These are phyloP conservation scores for Aspergillus ibericus DNA, from an alignment of 2,329 filamentous ascomycete genomes.

Conservation along the genomic window DNA sequence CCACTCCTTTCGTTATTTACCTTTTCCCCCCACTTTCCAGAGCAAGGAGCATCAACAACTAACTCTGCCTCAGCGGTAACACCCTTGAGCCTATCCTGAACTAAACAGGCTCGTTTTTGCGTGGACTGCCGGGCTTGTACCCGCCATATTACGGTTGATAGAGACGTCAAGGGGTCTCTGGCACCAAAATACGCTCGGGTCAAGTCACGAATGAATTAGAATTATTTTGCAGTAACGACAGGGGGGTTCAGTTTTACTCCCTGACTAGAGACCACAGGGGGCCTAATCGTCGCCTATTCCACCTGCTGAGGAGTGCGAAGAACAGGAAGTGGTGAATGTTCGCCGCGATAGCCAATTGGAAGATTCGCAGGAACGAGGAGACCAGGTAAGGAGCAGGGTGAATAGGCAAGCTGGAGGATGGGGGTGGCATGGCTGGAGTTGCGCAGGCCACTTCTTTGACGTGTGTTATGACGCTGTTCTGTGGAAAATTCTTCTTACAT, in stretches of 20 bases:
- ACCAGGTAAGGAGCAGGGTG: constrained; percentile 14
- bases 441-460: constrained; percentile 29
- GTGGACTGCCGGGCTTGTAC: constrained; percentile 16
- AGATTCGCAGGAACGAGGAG: constrained; percentile 9
- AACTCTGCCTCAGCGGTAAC: constrained; percentile 40
- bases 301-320: constrained; percentile 13
- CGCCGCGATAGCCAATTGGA: constrained; percentile 8
- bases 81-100: constrained; percentile 47
- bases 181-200: constrained; percentile 21
- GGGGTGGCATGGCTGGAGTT: constrained; percentile 30
- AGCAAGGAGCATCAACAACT: background rate
- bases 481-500: constrained; percentile 24
- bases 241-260: constrained; percentile 31
- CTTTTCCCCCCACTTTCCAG: background rate
- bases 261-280: constrained; percentile 34
- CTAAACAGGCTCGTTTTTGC: constrained; percentile 28
- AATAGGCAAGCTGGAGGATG: constrained; percentile 19
- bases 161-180: constrained; percentile 15
- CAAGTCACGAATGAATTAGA: constrained; percentile 14
- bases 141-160: constrained; percentile 13
- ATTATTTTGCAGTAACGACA: constrained; percentile 31
- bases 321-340: constrained; percentile 7
- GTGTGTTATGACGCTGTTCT: constrained; percentile 36
- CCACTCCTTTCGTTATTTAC: background rate
- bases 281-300: constrained; percentile 19